A percentile compares a stretch with the other conserved stretches of the same genome.
Conservation (phyloP, 495 filamentous ascomycete species). For the Hypoxylon intermedium region DNA sequence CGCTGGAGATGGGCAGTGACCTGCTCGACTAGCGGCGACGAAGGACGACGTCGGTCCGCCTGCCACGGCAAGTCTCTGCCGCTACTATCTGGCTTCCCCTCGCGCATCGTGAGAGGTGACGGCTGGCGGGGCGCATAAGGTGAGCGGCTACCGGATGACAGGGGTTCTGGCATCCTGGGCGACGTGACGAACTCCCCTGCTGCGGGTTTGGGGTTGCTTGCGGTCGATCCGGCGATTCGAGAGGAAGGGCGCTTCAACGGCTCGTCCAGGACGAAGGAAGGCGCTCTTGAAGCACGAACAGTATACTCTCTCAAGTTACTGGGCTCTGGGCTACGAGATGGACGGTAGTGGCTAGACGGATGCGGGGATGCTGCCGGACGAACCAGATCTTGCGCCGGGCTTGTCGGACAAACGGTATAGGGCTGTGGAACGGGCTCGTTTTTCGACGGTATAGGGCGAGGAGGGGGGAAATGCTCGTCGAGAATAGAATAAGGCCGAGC, state of each 20-base stretch:
- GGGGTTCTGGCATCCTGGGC: conserved; percentile 1
- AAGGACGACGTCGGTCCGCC: conserved; percentile 2
- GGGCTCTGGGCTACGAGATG: not conserved
- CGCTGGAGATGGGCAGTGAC: conserved; percentile 13
- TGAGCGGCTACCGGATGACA: conserved; percentile 27
- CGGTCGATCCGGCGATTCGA: not conserved
- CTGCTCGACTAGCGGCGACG: conserved; percentile 25
- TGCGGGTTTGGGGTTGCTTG: conserved; percentile 9
- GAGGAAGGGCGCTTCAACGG: conserved; percentile 43
- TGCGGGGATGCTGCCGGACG: not conserved
- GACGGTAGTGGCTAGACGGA: not conserved
- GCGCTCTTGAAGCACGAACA: conserved; percentile 18
- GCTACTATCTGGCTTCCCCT: not conserved
- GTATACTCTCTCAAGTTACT: conserved; percentile 7
- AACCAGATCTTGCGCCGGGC: not conserved
- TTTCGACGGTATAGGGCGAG: not conserved
- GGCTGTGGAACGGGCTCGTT: not conserved
- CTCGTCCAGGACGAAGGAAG: conserved; percentile 41
- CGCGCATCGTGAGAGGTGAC: conserved; percentile 10
- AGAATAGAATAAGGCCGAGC: conserved; percentile 35
- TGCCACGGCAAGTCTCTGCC: not conserved
- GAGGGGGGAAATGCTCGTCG: conserved; percentile 39
- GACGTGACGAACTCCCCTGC: not conserved
- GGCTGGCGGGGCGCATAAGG: conserved; percentile 36
- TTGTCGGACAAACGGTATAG: conserved; percentile 20